Evolutionary conservation across 1,284 basidiomycete species (phyloP).

Genomic region (Boletus calvinii): DNA sequence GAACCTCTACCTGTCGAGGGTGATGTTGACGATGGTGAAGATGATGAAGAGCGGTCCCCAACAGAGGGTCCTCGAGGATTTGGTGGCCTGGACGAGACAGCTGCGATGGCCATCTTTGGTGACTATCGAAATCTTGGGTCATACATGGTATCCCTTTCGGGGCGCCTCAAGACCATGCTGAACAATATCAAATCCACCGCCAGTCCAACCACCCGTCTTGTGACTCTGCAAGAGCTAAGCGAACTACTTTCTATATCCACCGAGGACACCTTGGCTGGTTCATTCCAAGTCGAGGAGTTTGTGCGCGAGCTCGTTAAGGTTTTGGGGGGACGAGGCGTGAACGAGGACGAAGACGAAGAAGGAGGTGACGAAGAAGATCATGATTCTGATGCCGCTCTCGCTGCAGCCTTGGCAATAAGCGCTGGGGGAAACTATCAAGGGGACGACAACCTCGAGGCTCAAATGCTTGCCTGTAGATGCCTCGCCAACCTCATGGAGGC

Average conservation of each 20-base stretch:
- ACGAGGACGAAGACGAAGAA: slow-evolving; percentile 66
- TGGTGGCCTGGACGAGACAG: slow-evolving; percentile 67
- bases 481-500: slow-evolving; percentile 97
- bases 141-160: slow-evolving; percentile 86
- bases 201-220: slow-evolving; percentile 77
- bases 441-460: slow-evolving; percentile 86
- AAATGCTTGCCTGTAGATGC: slow-evolving; percentile 91
- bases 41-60: slow-evolving; percentile 36
- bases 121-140: slow-evolving; percentile 85
- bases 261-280: slow-evolving; percentile 94
- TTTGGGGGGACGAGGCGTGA: slow-evolving; percentile 78
- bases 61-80: slow-evolving; percentile 44
- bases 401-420: slow-evolving; percentile 79
- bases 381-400: slow-evolving; percentile 83
- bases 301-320: slow-evolving; percentile 92
- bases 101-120: slow-evolving; percentile 80
- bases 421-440: slow-evolving; percentile 65
- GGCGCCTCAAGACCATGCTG: slow-evolving; percentile 86
- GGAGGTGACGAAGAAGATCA: slow-evolving; percentile 58
- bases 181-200: slow-evolving; percentile 84
- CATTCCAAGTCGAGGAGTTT: slow-evolving; percentile 91
- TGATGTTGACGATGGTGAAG: slow-evolving; percentile 43
- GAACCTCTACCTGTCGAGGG: slow-evolving; percentile 38
- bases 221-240: slow-evolving; percentile 92
- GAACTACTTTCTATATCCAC: slow-evolving; percentile 96